Base-by-base conservation (phyloP, 2,329 filamentous ascomycete species). In the Fusarium setosum region DNA sequence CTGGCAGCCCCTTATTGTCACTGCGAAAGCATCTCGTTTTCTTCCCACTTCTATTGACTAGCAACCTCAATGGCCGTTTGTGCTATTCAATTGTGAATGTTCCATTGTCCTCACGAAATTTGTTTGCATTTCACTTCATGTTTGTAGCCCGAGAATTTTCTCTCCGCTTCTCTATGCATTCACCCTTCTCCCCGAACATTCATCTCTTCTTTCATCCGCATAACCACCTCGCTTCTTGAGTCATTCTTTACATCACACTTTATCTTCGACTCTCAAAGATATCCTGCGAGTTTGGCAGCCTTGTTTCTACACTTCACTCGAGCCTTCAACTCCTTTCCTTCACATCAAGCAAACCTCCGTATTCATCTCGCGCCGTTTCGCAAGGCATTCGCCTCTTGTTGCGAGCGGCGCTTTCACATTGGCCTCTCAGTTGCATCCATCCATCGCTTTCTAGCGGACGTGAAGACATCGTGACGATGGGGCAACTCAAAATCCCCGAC, bases 401-500 rank as follows among this genome's bases (percentile, higher is more conserved):
- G 35, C 50, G 9, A 45, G 29, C 26, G n/a, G 10, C 18, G 13
- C 26, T 11, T 26, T 23, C 13, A n/a, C n/a, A n/a, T 15, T 15
- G 40, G 41, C 20, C 44, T 18, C n/a, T 18, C 8, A 13, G 6
- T 15, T 17, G 29, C 13, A 13, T 20, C 21, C 49, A 42, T 21
- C 21, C 18, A 15, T 35, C 34, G 15, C 29, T 24, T 20, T 23
- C 17, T 6, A 11, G 5, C 13, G 23, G 18, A 21, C 17, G 35
- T 26, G 42, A 54, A 18, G 29, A 31, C 37, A 32, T 38, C 18
- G 37, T 21, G 18, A 31, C 15, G 8, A 70, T 66, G 59, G 54
- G 48, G 23, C 67, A 68, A 40, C 49, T 40, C 48, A 70, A 53
- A 45, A 63, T 66, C 26, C 37, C 56, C 21, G 61, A 66, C 18